Evolutionary conservation across 2,329 filamentous ascomycete genomes (phyloP), one percentile per base, ranked within the genome.

Genomic region (Penicillium sp.): DNA sequence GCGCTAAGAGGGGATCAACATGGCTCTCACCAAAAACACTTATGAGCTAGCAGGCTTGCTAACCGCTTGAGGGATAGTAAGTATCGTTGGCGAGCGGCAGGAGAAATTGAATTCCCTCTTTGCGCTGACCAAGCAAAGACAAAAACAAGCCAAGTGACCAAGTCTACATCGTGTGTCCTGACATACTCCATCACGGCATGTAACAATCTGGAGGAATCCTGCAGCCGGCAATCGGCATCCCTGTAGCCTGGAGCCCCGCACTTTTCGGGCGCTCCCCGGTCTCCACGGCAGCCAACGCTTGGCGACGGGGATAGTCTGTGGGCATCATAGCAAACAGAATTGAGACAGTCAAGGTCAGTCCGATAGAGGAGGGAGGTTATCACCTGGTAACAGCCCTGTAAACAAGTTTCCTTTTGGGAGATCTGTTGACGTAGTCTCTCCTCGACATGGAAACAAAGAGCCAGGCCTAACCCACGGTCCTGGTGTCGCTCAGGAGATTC

Each of bases 241-340:
- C 45, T 42, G 49, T 31, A 43, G 43, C 50, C 59, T 61, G 55
- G 55, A 61, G 45, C 59, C 55, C 59, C 59, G 55, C 59, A 61
- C 52, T 58, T 55, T 48, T 38, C 2, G 34, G 39, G 14, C 28
- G 31, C 14, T 22, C 37, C 54, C 54, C 58, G 42, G 54, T 55
- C 55, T 49, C 55, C 51, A 53, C 55, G 55, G 49, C 43, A 47
- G 41, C 49, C 25, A 12, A 11, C 31, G 31, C 38, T 49, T 53
- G 31, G 54, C 45, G 48, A 51, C 8, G 52, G 28, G 22, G 35
- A 42, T 35, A n/a, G 25, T 8, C 31, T 42, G n/a, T 25, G 25
- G 17, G 51, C 22, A 31, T 53, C 15, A 48, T n/a, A n/a, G 35
- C 15, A 37, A 51, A 22, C 4, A 20, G 42, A 15, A 5, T 25